Base-by-base conservation (phyloP, 2,329 filamentous ascomycete genomes). In the Zymoseptoria tritici region DNA sequence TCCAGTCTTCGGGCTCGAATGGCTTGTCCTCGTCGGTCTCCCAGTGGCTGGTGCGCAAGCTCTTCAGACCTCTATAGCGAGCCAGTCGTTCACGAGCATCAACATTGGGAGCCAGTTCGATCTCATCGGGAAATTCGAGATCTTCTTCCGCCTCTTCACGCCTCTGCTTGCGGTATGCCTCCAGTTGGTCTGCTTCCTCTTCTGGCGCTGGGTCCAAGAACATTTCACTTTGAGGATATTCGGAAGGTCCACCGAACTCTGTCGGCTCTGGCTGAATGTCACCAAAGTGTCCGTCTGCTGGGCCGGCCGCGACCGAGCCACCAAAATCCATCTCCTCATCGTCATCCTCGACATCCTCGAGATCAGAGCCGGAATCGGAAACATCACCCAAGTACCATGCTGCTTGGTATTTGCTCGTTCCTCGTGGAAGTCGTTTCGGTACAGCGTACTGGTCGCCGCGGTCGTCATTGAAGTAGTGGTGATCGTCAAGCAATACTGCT, bases 391-490 rank as follows among this genome's bases (percentile, higher is more conserved):
- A 77, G 72, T 89, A 97, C 94, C 94, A 99, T 9, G 93, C 92
- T 21, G 92, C 84, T 76, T 99, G 94, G 75, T 97, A 97, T 58
- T 87, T 85, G 49, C 94, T 97, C 2, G 94, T 99, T 64, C 94
- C 94, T 74, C 87, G 90, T 0, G 94, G 94, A 21, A 99, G 76
- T 63, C 85, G 85, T 75, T 87, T 94, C 6, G 90, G 89, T 31
- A 78, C 76, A 42, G 81, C 76, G 19, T 85, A 78, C 19, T 81
- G 78, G 57, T 85, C 77, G 50, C 82, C 80, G 57, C 94, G 88
- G 53, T 94, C 91, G 51, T 97, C 93, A 0, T 92, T 92, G 72
- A 97, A 99, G 75, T 99, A 99, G 73, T 97, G 93, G 73, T 99
- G 93, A 66, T 97, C 93, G 67, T 99, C 94, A 9, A 99, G 81